These are phyloP conservation scores for Penicillium sp. DNA, from an alignment of 2,329 filamentous ascomycete genomes.

Conservation along the genomic window DNA sequence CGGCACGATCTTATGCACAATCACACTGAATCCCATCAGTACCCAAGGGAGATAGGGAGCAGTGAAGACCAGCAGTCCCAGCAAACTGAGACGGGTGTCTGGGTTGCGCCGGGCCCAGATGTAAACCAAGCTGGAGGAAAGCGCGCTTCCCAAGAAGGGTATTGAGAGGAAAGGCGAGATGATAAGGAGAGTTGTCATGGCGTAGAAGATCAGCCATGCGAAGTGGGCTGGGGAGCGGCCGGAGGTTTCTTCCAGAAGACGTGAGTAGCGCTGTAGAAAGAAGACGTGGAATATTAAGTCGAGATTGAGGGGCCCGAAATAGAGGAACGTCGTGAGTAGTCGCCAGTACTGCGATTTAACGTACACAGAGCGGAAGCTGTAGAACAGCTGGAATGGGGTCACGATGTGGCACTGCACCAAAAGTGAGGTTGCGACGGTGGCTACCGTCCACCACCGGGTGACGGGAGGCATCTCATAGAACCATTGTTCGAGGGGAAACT, in stretches of 20 bases:
- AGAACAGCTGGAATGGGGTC: conserved; percentile 93
- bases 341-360: conserved; percentile 97
- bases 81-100: conserved; percentile 81
- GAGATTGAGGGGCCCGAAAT: conserved; percentile 90
- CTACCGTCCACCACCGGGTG: conserved; percentile 95
- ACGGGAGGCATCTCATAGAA: conserved; percentile 98
- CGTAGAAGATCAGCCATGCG: conserved; percentile 88
- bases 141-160: conserved; percentile 88
- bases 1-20: conserved; percentile 85
- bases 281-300: conserved; percentile 97
- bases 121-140: conserved; percentile 92
- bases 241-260: conserved; percentile 92
- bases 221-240: conserved; percentile 88
- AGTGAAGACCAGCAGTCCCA: conserved; percentile 85
- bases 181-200: conserved; percentile 72
- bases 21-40: conserved; percentile 82
- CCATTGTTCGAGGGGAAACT: conserved; percentile 89
- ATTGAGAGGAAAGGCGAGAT: conserved; percentile 86
- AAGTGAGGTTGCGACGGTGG: conserved; percentile 80
- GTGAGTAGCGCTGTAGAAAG: conserved; percentile 94
- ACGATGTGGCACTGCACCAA: conserved; percentile 91
- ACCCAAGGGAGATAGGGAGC: conserved; percentile 97
- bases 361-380: conserved; percentile 90
- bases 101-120: conserved; percentile 97
- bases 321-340: conserved; percentile 91